Evolutionary conservation across 805 yeast species (phyloP).

Genomic region (Candida chauliodis): DNA sequence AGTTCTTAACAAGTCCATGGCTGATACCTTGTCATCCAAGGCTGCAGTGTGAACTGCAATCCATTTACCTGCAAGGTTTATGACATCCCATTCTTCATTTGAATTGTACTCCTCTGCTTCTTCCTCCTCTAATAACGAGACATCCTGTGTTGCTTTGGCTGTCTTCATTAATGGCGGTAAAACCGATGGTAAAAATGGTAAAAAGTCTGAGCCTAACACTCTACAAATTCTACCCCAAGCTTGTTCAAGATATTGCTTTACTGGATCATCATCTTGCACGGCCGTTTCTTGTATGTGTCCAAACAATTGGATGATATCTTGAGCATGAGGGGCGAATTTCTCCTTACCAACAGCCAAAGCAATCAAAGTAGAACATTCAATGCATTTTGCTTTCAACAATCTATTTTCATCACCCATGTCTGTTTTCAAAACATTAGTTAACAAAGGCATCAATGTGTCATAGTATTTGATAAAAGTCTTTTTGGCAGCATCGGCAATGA

Average conservation of each 20-base stretch:
- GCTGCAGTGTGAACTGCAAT: conserved; percentile 92
- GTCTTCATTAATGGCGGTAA: conserved; percentile 84
- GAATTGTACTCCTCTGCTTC: conserved; percentile 77
- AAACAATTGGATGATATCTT: conserved; percentile 68
- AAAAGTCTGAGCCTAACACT: conserved; percentile 78
- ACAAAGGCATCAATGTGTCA: conserved; percentile 88
- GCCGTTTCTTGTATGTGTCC: conserved; percentile 64
- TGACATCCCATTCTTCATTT: conserved; percentile 94
- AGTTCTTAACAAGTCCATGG: conserved; percentile 80
- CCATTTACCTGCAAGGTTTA: conserved; percentile 85
- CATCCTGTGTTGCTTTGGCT: conserved; percentile 88
- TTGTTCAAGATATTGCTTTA: conserved; percentile 80
- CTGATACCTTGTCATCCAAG: conserved; percentile 90
- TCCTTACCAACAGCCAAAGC: conserved; percentile 95
- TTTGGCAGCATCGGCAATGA: conserved; percentile 95
- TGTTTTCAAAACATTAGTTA: conserved; percentile 72
- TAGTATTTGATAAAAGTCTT: conserved; percentile 84
- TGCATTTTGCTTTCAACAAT: conserved; percentile 83
- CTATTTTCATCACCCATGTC: conserved; percentile 79
- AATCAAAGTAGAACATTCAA: conserved; percentile 92
- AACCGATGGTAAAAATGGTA: conserved; percentile 79
- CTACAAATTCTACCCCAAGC: conserved; percentile 96
- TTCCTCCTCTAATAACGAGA: conserved; percentile 83
- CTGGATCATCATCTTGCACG: conserved; percentile 76
- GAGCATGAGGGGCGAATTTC: conserved; percentile 72